Base-by-base conservation (phyloP, 176 grass and related monocot species). In the Oryza officinalis region DNA sequence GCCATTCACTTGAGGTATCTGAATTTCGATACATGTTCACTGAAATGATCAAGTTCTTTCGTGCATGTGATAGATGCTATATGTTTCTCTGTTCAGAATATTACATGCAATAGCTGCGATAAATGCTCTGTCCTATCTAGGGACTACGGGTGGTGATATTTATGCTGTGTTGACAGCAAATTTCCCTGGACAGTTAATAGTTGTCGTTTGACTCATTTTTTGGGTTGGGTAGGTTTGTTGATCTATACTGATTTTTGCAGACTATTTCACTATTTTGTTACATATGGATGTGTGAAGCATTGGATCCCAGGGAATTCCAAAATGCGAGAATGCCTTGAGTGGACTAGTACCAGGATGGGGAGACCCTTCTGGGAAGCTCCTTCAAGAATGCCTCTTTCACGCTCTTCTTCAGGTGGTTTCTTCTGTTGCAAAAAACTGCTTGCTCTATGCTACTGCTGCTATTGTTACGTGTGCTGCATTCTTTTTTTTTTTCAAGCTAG, bases 271-370 rank as follows among this genome's bases (percentile, higher is more conserved):
- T 74, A 13, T 63, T 54, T 69, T 81, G 15, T 80, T 84, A 65
- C 63, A 67, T 57, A 84, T 89, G 38, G 20, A 80, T 86, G 87
- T 74, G 89, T 94, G 93, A 98, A 94, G 96, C 96, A 98, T 94
- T 98, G 96, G 96, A 98, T 98, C 91, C 87, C 96, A 92, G 32
- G 72, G 87, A 94, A 94, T 89, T 98, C 93, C 96, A 98, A 94
- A 95, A 98, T 98, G 96, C 87, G 10, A 85, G 83, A 85, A 87
- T 85, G 78, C 78, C 85, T 95, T 95, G 91, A 94, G 74, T 92
- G 96, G 93, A 95, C 93, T 78, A 98, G 93, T 98, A 95, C 46
- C 91, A 86, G 96, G 93, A 90, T 90, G 93, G 96, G 96, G 74
- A 84, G 86, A 98, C 96, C 91, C 91, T 87, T 91, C 89, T 98